Evolutionary conservation across 2,329 filamentous ascomycete species (phyloP), one percentile per base, ranked within the genome.

Genomic region (Ceratocystis harringtonii): DNA sequence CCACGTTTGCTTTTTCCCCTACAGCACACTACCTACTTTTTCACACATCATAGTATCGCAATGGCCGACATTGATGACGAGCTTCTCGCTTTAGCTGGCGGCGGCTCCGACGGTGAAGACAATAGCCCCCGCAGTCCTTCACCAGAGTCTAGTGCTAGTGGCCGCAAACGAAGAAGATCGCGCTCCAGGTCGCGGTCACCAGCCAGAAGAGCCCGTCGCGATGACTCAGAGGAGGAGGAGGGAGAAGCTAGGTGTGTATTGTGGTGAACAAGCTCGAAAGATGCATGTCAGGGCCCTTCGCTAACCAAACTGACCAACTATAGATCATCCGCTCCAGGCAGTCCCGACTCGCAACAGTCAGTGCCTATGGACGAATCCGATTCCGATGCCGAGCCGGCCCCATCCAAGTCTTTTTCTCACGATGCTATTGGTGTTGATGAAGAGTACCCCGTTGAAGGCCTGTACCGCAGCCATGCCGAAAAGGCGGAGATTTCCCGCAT

Each of bases 41-140:
- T 6, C n/a, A 19, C n/a, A 5, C 0, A 19, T 22, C 7, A 7
- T 8, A 19, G 6, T 19, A 48, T 19, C 6, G 81, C 69, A 72
- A 95, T 96, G 91, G 88, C 89, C 66, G 89, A 92, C 73, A 83
- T 96, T 70, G 92, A 97, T 74, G 91, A 92, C 71, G 92, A 96
- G 78, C 86, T 97, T 70, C 87, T 97, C 69, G 92, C 90, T 72
- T 85, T 97, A 69, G 94, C 92, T 65, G 94, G 90, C 71, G 66
- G 66, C 32, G 90, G 89, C 70, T 83, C 84, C 67, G 83, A 81
- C 72, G 83, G 83, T 70, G 83, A 84, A 75, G 81, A 78, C 65
- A 61, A 43, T 60, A 62, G 58, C 45, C 44, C 64, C 50, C 61
- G 61, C 63, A 64, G 61, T 22, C 30, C 22, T 19, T 67, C 65